These are phyloP conservation scores for Fusarium clavum DNA, from an alignment of 2,329 filamentous ascomycete species.

Conservation along the genomic window DNA sequence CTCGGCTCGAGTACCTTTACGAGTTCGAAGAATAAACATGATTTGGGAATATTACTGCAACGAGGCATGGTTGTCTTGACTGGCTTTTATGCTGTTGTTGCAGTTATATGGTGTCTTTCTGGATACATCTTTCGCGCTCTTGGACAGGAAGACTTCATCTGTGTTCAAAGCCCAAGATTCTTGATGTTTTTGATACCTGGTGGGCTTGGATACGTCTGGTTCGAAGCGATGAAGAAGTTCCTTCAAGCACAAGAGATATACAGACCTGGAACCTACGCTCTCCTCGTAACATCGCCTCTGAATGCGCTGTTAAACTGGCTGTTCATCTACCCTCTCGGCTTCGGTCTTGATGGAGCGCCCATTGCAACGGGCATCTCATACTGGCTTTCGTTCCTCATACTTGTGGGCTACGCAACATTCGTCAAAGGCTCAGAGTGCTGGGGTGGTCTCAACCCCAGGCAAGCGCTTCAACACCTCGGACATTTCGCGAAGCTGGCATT, in stretches of 20 bases:
- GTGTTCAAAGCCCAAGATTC: slow-evolving; percentile 77
- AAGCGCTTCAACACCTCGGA: slow-evolving; percentile 73
- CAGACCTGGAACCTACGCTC: slow-evolving; percentile 82
- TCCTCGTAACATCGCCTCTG: slow-evolving; percentile 83
- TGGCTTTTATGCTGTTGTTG: slow-evolving; percentile 78
- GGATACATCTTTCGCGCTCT: slow-evolving; percentile 79
- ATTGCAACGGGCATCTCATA: slow-evolving; percentile 87
- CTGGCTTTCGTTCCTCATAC: slow-evolving; percentile 83
- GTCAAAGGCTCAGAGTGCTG: slow-evolving; percentile 80
- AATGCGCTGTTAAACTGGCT: slow-evolving; percentile 85
- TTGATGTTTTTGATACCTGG: slow-evolving; percentile 80
- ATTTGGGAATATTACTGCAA: slow-evolving; percentile 83
- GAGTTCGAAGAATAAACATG: slow-evolving; percentile 80
- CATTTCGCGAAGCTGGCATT: slow-evolving; percentile 80
- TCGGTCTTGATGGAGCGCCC: slow-evolving; percentile 83
- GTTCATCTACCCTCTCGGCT: slow-evolving; percentile 76
- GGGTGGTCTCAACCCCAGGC: slow-evolving; percentile 75
- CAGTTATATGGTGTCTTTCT: slow-evolving; percentile 78
- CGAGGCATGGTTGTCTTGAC: slow-evolving; percentile 78
- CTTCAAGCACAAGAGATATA: slow-evolving; percentile 92
- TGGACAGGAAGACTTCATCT: slow-evolving; percentile 83
- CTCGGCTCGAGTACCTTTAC: slow-evolving; percentile 86
- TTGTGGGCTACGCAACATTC: slow-evolving; percentile 79
- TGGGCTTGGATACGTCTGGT: slow-evolving; percentile 87
- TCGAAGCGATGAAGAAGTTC: slow-evolving; percentile 87